Conservation (phyloP, 306 rosid species). For the Boehmeria nivea region DNA sequence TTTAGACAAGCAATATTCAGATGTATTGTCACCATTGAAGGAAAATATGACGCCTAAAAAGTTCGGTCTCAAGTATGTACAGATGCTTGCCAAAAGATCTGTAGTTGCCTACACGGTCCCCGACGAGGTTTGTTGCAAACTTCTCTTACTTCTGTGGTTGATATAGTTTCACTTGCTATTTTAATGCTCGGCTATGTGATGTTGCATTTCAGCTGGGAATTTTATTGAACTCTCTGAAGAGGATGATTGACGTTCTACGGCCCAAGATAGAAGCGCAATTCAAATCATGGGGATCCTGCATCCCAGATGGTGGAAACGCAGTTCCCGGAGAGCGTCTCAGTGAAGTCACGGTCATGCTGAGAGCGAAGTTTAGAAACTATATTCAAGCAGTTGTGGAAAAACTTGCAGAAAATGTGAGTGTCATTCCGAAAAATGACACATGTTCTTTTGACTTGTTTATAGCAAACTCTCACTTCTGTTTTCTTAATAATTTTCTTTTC, state of each 20-base stretch:
- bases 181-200: slow-evolving; percentile 9
- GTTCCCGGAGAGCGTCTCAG: slow-evolving; percentile 95
- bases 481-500: slow-evolving; percentile 1
- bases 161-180: background rate
- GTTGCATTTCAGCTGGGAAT: slow-evolving; percentile 67
- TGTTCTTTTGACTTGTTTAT: background rate
- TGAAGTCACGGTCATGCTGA: slow-evolving; percentile 95
- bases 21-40: slow-evolving; percentile 80
- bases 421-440: slow-evolving; percentile 15
- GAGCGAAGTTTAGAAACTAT: slow-evolving; percentile 89
- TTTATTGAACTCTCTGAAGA: slow-evolving; percentile 80
- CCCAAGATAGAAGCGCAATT: slow-evolving; percentile 86
- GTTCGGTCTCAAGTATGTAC: slow-evolving; percentile 93
- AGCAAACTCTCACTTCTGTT: background rate
- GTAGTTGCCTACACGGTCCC: slow-evolving; percentile 61
- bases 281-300: slow-evolving; percentile 87
- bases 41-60: slow-evolving; percentile 85
- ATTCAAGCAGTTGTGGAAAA: slow-evolving; percentile 87
- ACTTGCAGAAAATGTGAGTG: slow-evolving; percentile 80
- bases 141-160: slow-evolving; percentile 8
- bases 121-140: slow-evolving; percentile 58
- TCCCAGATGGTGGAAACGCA: slow-evolving; percentile 74
- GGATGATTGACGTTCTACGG: slow-evolving; percentile 83
- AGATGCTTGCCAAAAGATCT: slow-evolving; percentile 82
- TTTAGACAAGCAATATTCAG: slow-evolving; percentile 92